A percentile compares a stretch with the other conserved stretches of the same genome.
Conservation (phyloP, 2,329 filamentous ascomycete species). For the Fusarium poae region DNA sequence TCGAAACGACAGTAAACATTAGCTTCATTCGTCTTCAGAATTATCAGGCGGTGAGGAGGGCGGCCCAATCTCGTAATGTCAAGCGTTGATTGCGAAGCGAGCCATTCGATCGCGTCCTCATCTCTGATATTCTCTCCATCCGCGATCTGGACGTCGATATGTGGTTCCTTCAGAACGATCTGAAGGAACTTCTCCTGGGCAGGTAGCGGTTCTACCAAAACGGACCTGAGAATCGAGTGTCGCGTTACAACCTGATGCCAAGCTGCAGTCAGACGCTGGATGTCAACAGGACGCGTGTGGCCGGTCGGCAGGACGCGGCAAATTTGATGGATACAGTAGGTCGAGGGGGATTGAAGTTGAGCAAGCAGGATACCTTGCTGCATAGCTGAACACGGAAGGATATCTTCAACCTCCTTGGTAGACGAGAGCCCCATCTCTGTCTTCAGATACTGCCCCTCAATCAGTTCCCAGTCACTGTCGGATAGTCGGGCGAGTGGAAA, state of each 20-base stretch:
- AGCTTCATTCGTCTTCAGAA: not conserved
- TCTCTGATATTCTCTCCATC: conserved; percentile 1
- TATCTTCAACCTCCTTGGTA: conserved; percentile 4
- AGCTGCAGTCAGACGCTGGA: not conserved
- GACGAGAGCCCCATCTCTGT: conserved; percentile 2
- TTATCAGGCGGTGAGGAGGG: conserved; percentile 4
- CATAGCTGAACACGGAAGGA: conserved; percentile 7
- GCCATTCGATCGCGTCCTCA: conserved; percentile 1
- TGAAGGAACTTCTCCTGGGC: not conserved
- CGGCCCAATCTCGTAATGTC: conserved; percentile 7
- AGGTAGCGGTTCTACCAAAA: not conserved
- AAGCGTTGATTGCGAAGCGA: conserved; percentile 8
- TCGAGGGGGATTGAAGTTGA: conserved; percentile 3
- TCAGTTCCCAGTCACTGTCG: conserved; percentile 5
- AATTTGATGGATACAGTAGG: conserved; percentile 6
- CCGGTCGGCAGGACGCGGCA: conserved; percentile 2
- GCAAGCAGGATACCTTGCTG: conserved; percentile 6
- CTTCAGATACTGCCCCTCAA: conserved; percentile 8
- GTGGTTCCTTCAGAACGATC: not conserved
- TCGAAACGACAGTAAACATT: conserved; percentile 5
- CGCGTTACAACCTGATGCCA: conserved; percentile 5
- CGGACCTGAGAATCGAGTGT: conserved; percentile 1
- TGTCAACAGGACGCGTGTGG: not conserved
- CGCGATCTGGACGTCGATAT: conserved; percentile 1
- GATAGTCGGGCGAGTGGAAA: conserved; percentile 7